These are phyloP conservation scores for Sordariomycetes sp. DNA, from an alignment of 2,329 filamentous ascomycete species.

Conservation along the genomic window DNA sequence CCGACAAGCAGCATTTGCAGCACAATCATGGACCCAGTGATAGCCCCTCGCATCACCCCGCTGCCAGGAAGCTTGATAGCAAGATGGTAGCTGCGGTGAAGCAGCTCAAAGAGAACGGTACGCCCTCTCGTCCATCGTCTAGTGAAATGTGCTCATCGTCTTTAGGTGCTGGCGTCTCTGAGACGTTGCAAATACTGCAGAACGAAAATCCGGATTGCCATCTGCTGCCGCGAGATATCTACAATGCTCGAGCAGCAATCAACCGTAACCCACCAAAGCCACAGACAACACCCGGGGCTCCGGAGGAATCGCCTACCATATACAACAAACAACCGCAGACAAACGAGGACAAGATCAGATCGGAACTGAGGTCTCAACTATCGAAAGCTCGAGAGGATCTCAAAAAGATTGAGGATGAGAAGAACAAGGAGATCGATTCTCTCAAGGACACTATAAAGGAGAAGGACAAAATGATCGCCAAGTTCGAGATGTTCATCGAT, in stretches of 20 bases:
- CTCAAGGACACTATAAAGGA: constrained; percentile 52
- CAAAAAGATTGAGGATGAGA: constrained; percentile 45
- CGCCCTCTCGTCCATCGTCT: constrained; percentile 13
- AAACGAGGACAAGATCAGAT: constrained; percentile 53
- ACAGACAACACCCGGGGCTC: constrained; percentile 41
- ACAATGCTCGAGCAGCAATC: constrained; percentile 58
- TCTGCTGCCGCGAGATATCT: constrained; percentile 55
- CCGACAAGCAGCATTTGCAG: constrained; percentile 44
- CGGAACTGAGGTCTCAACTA: constrained; percentile 52
- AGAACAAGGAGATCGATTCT: constrained; percentile 46
- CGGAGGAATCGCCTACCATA: constrained; percentile 51
- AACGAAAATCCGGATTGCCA: constrained; percentile 55
- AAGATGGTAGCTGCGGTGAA: constrained; percentile 62
- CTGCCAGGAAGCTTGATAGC: constrained; percentile 55
- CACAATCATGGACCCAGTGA: constrained; percentile 61
- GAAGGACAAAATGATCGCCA: constrained; percentile 52
- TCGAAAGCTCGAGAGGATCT: constrained; percentile 48
- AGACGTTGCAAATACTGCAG: constrained; percentile 58
- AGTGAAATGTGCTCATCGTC: constrained; percentile 19
- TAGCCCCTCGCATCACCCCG: constrained; percentile 56
- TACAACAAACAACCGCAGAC: constrained; percentile 58
- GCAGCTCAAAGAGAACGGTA: constrained; percentile 56
- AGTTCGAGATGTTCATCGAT: constrained; percentile 62
- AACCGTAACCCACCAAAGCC: constrained; percentile 57
- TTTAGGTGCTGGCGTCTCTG: constrained; percentile 52